Evolutionary conservation across 129 eudicot species (phyloP), one percentile per base, ranked within the genome.

Genomic region (Dittrichia graveolens): DNA sequence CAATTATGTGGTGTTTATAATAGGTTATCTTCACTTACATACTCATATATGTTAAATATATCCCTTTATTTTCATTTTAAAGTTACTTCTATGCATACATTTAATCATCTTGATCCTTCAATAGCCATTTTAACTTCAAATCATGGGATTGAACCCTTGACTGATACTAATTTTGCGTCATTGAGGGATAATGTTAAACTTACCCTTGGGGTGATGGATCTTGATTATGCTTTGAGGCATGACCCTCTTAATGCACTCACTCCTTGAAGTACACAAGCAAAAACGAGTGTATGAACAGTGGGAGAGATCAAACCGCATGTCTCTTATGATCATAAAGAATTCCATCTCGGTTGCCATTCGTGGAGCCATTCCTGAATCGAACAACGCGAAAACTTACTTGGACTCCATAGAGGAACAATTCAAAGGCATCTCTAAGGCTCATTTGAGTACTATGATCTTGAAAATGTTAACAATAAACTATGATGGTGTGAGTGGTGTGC

Each of bases 241-340:
- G 47, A 46, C 7, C 57, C 56, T 46, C 72, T 15, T 8, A 43
- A 24, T n/a, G 41, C 56, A 7, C 9, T 24, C 15, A 67, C 11
- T 44, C 1, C 6, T 2, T 8, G 12, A 1, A 45, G 57, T 4
- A 15, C 19, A 7, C 5, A 8, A 3, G n/a, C 41, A 66, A 15
- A 66, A 19, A 8, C 9, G 6, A 7, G 3, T 4, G 0, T 66
- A 42, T 41, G 53, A 43, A 4, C 18, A 2, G 53, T 65, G 38
- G 70, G 52, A 65, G 0, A 15, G 14, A 40, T 16, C 19, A 3
- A 66, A 66, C 15, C 57, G 53, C 37, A 15, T 64, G 53, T 64
- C 54, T 6, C 70, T 64, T 13, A 43, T 64, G 70, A 40, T 64
- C 16, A 24, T 66, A 37, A 66, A 66, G 6, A 46, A 66, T 37